These are phyloP conservation scores for Salix viminalis DNA, from an alignment of 345 rosid genomes.

Conservation along the genomic window DNA sequence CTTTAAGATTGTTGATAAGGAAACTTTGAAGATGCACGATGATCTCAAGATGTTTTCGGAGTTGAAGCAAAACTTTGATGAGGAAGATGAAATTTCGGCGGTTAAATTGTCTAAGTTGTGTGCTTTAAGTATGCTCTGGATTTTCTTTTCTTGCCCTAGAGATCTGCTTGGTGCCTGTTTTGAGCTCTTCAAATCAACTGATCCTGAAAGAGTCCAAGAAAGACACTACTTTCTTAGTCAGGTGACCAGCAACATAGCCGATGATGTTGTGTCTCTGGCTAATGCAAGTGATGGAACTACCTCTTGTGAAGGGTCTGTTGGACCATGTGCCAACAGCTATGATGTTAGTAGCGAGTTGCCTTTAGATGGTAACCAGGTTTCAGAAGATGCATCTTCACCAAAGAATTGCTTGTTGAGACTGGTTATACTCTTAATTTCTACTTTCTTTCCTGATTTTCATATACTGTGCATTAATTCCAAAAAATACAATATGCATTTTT, in stretches of 20 bases:
- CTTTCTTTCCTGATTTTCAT: background rate
- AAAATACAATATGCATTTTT: background rate
- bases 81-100: conserved; percentile 45
- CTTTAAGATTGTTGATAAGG: conserved; percentile 55
- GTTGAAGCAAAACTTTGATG: conserved; percentile 57
- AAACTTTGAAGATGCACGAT: conserved; percentile 47
- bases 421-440: conserved; percentile 46
- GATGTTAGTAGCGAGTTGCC: conserved; percentile 25
- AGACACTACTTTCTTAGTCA: conserved; percentile 61
- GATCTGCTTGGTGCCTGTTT: conserved; percentile 66
- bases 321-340: conserved; percentile 29
- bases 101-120: conserved; percentile 59
- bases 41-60: conserved; percentile 43
- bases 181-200: conserved; percentile 55
- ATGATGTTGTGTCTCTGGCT: conserved; percentile 27
- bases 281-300: conserved; percentile 32
- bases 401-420: conserved; percentile 60
- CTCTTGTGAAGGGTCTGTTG: conserved; percentile 33
- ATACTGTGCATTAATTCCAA: too few species aligned
- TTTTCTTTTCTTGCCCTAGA: conserved; percentile 67
- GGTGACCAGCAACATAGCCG: conserved; percentile 46
- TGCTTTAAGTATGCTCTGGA: conserved; percentile 50
- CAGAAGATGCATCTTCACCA: conserved; percentile 34
- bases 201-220: conserved; percentile 46
- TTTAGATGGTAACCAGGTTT: conserved; percentile 28